Evolutionary conservation across 164 flowering plant species (phyloP), one percentile per base, ranked within the genome.

Genomic region (Annona cherimola): DNA sequence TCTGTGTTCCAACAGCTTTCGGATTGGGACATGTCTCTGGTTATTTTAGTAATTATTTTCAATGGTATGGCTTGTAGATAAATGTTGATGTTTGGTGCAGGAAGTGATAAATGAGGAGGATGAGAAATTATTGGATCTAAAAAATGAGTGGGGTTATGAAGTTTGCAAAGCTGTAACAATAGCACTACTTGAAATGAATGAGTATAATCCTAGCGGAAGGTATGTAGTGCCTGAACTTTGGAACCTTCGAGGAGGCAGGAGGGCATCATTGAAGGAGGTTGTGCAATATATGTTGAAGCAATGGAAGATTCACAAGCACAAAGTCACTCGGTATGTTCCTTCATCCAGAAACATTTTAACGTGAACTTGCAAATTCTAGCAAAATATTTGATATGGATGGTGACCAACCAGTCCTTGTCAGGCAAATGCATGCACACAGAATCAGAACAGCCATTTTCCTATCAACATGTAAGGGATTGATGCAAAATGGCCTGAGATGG

Each of bases 41-140:
- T 63, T 7, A 9, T 63, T 63, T 2, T 14, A 26, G 35, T 26
- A 26, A 26, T 26, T 26, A 26, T 26, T 26, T 26, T 26, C 35
- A 26, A 26, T 26, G 35, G 35, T 14, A 5, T 41, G 68, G 18
- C 19, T 7, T 20, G 46, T 45, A 44, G 8, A 67, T n/a, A n/a
- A 67, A 67, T 67, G 57, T 3, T 43, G 69, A 67, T 11, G 57
- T 2, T 3, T 19, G 42, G 41, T 82, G 74, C 79, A 86, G 90
- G 85, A 79, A 78, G 69, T 77, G 11, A 50, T 86, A 44, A 60
- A 86, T 69, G 89, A 85, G 69, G 79, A 75, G 2, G 90, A 87
- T 73, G 88, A 83, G 66, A 81, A 84, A 74, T 75, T 89, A 40
- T 72, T 42, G 73, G 63, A 63, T 20, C 84, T 86, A 12, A 88